Evolutionary conservation across 257 asterid species (phyloP).

Genomic region (Solanum etuberosum): DNA sequence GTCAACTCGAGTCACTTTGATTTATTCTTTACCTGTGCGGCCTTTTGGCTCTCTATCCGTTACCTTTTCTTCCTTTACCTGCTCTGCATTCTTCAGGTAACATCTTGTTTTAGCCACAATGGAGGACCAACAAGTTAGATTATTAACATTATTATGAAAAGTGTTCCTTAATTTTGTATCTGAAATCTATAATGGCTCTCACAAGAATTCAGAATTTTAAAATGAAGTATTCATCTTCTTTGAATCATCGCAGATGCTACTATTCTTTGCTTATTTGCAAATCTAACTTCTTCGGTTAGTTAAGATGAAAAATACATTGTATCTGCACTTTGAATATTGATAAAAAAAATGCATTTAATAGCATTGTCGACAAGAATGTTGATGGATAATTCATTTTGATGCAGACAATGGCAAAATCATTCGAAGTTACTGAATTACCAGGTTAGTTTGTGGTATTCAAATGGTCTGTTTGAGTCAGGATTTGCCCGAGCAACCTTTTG

Average conservation of each 20-base stretch:
- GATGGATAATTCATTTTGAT: slow-evolving; percentile 10
- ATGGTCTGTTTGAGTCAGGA: background rate
- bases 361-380: background rate
- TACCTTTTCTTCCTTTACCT: background rate
- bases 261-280: background rate
- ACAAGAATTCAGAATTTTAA: background rate
- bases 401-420: slow-evolving; percentile 90
- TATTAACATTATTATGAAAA: background rate
- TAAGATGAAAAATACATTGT: background rate
- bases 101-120: background rate
- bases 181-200: background rate
- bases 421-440: slow-evolving; percentile 95
- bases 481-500: background rate
- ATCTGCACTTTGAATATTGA: background rate
- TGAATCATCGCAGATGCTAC: background rate
- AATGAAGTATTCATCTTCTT: background rate
- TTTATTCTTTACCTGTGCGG: background rate
- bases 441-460: slow-evolving; percentile 32
- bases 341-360: background rate
- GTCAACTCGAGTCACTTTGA: background rate
- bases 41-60: background rate
- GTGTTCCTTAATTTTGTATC: background rate
- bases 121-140: background rate
- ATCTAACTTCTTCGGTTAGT: background rate
- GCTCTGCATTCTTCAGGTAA: background rate